Evolutionary conservation across 2,329 filamentous ascomycete species (phyloP).

Genomic region (Apiospora arundinis): DNA sequence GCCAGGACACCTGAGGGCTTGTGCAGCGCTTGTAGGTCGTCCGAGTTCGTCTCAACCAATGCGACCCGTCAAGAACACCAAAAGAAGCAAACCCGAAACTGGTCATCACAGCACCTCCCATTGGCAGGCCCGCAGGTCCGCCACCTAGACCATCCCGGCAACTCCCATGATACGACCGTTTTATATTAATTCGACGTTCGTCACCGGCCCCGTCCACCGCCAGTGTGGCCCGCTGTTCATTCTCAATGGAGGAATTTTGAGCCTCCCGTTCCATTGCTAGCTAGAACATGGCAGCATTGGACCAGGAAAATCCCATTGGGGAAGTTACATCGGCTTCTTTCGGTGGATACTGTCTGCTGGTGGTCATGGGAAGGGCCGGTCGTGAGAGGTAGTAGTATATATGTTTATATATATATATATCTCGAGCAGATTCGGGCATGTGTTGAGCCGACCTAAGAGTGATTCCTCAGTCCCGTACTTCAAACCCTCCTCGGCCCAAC

Average conservation of each 20-base stretch:
- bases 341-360: neutral
- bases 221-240: neutral
- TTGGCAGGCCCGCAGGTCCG: neutral
- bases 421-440: neutral
- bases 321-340: neutral
- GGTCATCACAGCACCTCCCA: neutral
- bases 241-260: constrained; percentile 8
- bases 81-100: neutral
- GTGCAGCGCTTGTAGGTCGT: neutral
- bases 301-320: neutral
- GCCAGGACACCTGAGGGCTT: neutral
- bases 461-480: neutral
- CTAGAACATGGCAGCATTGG: neutral
- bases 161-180: neutral
- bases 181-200: constrained; percentile 3
- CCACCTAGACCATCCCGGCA: neutral
- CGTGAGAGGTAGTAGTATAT: neutral
- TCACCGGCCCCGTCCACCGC: constrained; percentile 3
- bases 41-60: neutral
- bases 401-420: neutral
- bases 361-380: neutral
- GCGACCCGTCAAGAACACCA: neutral
- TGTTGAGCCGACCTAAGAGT: neutral
- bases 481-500: neutral
- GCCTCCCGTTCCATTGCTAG: neutral